Evolutionary conservation across 495 filamentous ascomycete species (phyloP).

Genomic region (Penicillium parvum): DNA sequence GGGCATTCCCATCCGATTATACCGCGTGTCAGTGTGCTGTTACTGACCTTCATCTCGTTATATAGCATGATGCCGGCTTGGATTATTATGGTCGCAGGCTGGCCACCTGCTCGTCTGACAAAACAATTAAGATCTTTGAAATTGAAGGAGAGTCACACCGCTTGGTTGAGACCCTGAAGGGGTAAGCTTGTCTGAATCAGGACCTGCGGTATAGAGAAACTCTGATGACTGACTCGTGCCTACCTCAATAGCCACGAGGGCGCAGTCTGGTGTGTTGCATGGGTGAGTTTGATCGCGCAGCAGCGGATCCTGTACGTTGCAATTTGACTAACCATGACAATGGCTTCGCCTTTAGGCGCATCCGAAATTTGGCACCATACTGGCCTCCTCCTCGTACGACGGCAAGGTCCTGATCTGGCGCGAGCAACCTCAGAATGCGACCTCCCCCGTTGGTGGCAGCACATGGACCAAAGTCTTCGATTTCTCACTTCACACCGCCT

Average conservation of each 20-base stretch:
- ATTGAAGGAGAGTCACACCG: slow-evolving; percentile 91
- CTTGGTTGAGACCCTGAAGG: slow-evolving; percentile 88
- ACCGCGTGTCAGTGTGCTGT: neutral
- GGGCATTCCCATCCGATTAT: slow-evolving; percentile 1
- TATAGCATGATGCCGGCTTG: slow-evolving; percentile 91
- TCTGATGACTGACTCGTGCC: slow-evolving; percentile 1
- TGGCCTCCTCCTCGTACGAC: slow-evolving; percentile 90
- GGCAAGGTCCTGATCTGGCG: slow-evolving; percentile 98
- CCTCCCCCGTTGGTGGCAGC: slow-evolving; percentile 43
- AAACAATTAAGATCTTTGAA: slow-evolving; percentile 99
- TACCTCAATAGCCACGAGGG: slow-evolving; percentile 70
- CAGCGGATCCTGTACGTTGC: slow-evolving; percentile 1
- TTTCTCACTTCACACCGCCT: slow-evolving; percentile 85
- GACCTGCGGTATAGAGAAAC: no score
- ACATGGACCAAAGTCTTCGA: slow-evolving; percentile 81
- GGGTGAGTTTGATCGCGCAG: slow-evolving; percentile 50
- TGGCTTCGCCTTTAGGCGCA: slow-evolving; percentile 57
- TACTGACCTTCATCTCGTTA: slow-evolving; percentile 6
- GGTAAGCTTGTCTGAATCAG: slow-evolving; percentile 57
- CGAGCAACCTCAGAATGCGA: slow-evolving; percentile 59
- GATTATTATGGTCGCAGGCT: slow-evolving; percentile 97
- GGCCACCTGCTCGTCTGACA: slow-evolving; percentile 95
- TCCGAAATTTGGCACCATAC: slow-evolving; percentile 96
- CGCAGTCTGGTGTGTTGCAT: slow-evolving; percentile 93
- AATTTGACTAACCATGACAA: slow-evolving; percentile 15